phyloP scores from a whole-genome alignment of 441 rosid genomes.

The Populus tomentosa region DNA sequence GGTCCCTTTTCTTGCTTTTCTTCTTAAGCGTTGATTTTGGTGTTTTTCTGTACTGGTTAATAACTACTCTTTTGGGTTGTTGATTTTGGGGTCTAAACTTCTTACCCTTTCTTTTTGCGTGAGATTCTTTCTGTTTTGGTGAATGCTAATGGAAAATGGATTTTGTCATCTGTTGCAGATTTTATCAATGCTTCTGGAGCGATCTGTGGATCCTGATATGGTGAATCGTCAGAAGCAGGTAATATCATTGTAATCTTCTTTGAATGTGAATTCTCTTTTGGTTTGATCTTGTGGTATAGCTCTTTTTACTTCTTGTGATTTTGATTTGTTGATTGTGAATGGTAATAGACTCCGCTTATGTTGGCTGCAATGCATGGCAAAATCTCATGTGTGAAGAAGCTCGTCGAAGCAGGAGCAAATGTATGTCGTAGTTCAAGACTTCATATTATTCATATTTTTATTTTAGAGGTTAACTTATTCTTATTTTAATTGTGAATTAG shows the following conservation, averaged over 20 bases:
- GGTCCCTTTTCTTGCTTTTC: slow-evolving; percentile 28
- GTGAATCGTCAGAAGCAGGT: slow-evolving; percentile 95
- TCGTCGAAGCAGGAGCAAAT: slow-evolving; percentile 90
- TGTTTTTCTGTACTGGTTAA: neutral
- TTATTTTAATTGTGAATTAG: neutral
- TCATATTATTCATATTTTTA: neutral
- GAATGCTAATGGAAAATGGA: slow-evolving; percentile 7
- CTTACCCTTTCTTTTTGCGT: neutral
- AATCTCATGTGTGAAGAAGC: slow-evolving; percentile 67
- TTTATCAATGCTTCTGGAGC: slow-evolving; percentile 62
- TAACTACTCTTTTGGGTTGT: neutral
- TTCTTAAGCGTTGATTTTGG: slow-evolving; percentile 14
- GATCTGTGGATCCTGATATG: slow-evolving; percentile 70
- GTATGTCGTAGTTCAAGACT: slow-evolving; percentile 34
- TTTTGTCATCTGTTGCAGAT: slow-evolving; percentile 41
- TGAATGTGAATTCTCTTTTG: neutral
- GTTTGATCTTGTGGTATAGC: neutral
- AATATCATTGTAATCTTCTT: neutral
- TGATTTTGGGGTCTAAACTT: neutral
- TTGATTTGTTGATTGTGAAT: slow-evolving; percentile 20
- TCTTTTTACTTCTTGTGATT: neutral
- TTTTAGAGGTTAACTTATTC: neutral
- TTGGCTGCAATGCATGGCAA: slow-evolving; percentile 93
- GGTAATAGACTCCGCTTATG: slow-evolving; percentile 84
- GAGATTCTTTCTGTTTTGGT: slow-evolving; percentile 6